Base-by-base conservation (phyloP, 1,284 basidiomycete species). In the Rhodotorula sp. region DNA sequence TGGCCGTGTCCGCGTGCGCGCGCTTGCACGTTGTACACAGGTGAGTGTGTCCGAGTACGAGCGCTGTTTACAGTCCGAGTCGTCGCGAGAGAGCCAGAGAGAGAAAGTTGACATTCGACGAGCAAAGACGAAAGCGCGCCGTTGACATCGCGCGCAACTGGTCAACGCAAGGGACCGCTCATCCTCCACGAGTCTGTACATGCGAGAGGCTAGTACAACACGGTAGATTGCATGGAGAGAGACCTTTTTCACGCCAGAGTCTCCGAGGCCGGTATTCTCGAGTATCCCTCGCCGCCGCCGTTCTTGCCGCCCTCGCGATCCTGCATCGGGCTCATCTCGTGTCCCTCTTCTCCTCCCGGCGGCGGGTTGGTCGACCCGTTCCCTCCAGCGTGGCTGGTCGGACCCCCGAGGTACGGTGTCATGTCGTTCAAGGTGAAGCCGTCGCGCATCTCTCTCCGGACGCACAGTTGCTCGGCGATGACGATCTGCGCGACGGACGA, bases 361-460 rank as follows among this genome's bases (percentile, higher is more conserved):
- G 37, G 37, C 37, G 37, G 14, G 37, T 42, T 10, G 37, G 37
- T 42, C 37, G 37, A 42, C 44, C 45, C 29, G 57, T 44, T n/a
- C 26, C 29, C 26, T 6, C 17, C 15, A n/a, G n/a, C n/a, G 12
- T n/a, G 53, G 17, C 26, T 29, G 14, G 29, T 12, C 53, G 53
- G 12, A 15, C 26, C 62, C 7, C 69, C 69, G 22, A 71, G 26
- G 14, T 54, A 49, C 7, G 71, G 66, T n/a, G 66, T 68, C 65
- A 65, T 45, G 8, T 70, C 68, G 26, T 48, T 48, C 29, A 73
- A 42, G 6, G 60, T 30, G 69, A 96, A 82, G 3, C 93, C 93
- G 77, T 94, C 91, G 37, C 83, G 83, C 92, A 99, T 93, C 82
- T 99, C 95, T 60, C 95, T 83, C 79, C 87, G 88, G 56, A 98